phyloP scores from a whole-genome alignment of 139 green algal genomes.

The Micractinium sp. region DNA sequence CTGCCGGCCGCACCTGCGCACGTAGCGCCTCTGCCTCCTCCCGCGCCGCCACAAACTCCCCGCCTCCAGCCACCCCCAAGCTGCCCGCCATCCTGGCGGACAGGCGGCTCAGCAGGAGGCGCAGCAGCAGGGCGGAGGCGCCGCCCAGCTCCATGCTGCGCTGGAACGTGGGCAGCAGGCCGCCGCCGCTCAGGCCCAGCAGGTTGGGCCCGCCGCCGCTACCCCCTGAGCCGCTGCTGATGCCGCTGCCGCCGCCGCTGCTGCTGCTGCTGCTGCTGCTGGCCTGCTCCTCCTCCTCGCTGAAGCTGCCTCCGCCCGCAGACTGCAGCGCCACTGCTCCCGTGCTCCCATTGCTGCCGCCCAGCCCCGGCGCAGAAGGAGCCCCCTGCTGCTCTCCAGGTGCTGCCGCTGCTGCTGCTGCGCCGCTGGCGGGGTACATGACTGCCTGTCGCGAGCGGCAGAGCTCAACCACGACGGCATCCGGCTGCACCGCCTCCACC shows the following conservation, averaged over 20 bases:
- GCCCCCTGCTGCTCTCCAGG: background rate
- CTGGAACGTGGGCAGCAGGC: constrained; percentile 52
- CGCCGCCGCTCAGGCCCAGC: constrained; percentile 51
- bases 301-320: background rate
- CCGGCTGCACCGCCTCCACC: constrained; percentile 62
- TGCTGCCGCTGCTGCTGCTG: background rate
- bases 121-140: constrained; percentile 56
- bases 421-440: constrained; percentile 40
- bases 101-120: constrained; percentile 59
- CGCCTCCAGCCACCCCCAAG: constrained; percentile 53
- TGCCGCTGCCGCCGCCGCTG: background rate
- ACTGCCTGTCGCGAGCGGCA: constrained; percentile 67
- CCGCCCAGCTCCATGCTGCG: constrained; percentile 70
- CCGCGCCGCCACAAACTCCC: constrained; percentile 72
- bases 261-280: background rate
- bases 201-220: constrained; percentile 42
- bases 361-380: no score
- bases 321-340: background rate
- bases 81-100: constrained; percentile 24
- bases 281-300: background rate
- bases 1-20: constrained; percentile 13
- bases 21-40: constrained; percentile 60
- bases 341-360: background rate
- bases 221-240: background rate
- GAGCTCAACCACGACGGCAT: constrained; percentile 83